These are phyloP conservation scores for Leptomonas seymouri DNA, from an alignment of 208 protist genomes.

Conservation along the genomic window DNA sequence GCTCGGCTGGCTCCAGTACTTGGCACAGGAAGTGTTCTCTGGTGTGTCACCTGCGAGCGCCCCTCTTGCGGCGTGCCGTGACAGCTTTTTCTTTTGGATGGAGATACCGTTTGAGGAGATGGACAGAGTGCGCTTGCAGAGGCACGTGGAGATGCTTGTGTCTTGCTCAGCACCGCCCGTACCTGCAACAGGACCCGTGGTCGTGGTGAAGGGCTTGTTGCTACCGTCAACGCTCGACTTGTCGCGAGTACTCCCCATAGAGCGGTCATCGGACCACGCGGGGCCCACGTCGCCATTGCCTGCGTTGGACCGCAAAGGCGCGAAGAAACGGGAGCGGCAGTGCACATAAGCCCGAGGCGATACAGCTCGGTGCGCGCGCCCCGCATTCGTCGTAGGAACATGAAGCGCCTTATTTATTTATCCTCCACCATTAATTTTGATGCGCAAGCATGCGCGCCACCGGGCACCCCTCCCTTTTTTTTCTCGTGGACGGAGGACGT, in stretches of 20 bases:
- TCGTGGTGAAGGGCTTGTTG: neutral
- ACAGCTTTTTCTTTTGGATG: slow-evolving; percentile 41
- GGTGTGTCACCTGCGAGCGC: neutral
- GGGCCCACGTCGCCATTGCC: neutral
- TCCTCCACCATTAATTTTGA: no score
- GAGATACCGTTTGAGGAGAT: slow-evolving; percentile 31
- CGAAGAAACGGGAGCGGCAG: neutral
- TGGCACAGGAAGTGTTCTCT: slow-evolving; percentile 45
- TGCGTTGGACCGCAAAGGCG: neutral
- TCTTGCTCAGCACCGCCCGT: neutral
- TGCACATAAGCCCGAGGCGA: neutral
- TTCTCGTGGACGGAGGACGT: no score
- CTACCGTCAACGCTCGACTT: slow-evolving; percentile 4
- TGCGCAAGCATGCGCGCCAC: no score
- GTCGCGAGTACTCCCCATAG: neutral
- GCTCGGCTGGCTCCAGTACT: slow-evolving; percentile 51
- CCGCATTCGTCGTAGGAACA: no score
- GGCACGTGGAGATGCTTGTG: slow-evolving; percentile 12
- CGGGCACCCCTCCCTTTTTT: no score
- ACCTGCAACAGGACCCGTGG: neutral
- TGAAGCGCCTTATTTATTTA: no score
- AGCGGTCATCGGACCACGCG: neutral
- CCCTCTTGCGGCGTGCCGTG: slow-evolving; percentile 23
- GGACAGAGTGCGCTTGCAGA: slow-evolving; percentile 10
- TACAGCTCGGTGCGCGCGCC: no score